phyloP scores from a whole-genome alignment of 148 eudicot species.

The Rhododendron ovatum region DNA sequence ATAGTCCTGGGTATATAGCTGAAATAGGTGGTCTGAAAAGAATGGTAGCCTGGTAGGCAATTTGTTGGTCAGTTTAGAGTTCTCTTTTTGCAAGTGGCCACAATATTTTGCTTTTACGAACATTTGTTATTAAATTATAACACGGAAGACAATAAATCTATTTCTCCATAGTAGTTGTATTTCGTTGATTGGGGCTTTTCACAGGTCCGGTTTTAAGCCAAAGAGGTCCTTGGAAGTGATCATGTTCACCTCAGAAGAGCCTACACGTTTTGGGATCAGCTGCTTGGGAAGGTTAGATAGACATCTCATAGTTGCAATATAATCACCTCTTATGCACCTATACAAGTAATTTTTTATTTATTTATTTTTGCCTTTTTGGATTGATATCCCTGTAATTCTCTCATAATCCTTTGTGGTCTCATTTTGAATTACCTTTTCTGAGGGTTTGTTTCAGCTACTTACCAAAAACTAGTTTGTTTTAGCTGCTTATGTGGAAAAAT shows the following conservation, averaged over 20 bases:
- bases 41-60: neutral
- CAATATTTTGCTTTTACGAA: neutral
- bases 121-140: neutral
- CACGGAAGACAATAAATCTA: neutral
- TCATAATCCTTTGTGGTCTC: neutral
- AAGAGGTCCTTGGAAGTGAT: slow-evolving; percentile 87
- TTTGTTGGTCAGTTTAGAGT: neutral
- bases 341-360: neutral
- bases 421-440: neutral
- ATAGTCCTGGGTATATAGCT: neutral
- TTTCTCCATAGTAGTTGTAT: neutral
- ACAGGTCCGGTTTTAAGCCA: slow-evolving; percentile 90
- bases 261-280: slow-evolving; percentile 93
- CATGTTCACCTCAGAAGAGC: slow-evolving; percentile 99
- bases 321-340: neutral
- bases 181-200: slow-evolving; percentile 13
- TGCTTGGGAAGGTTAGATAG: slow-evolving; percentile 84
- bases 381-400: neutral
- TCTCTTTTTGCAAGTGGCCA: neutral
- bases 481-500: neutral
- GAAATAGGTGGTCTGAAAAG: neutral
- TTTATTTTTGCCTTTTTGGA: neutral
- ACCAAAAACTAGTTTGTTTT: neutral
- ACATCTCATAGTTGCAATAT: slow-evolving; percentile 1
- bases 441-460: neutral